These are phyloP conservation scores for Colletotrichum zoysiae DNA, from an alignment of 2,329 filamentous ascomycete genomes.

Conservation along the genomic window DNA sequence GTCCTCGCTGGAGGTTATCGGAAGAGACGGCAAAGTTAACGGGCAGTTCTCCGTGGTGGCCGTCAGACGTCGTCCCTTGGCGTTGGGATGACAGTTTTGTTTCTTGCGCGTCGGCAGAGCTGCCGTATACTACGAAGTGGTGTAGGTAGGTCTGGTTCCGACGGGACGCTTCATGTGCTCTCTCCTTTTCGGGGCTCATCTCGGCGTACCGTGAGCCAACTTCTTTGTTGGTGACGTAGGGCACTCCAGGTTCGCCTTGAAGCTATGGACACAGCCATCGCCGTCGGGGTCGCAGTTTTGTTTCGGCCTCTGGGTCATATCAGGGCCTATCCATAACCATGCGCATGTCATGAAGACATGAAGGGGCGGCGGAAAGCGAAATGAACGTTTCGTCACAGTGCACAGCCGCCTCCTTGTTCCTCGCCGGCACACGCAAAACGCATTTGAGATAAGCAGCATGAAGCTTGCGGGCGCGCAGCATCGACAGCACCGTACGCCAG, in stretches of 20 bases:
- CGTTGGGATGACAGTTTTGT: slow-evolving; percentile 17
- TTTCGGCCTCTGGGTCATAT: background rate
- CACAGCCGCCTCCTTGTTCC: too few relatives aligned
- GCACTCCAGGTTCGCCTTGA: too few relatives aligned
- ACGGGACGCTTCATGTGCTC: slow-evolving; percentile 14
- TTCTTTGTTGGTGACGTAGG: too few relatives aligned
- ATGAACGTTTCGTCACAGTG: too few relatives aligned
- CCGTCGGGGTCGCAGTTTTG: background rate
- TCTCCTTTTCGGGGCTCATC: background rate
- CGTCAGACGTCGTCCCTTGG: slow-evolving; percentile 9
- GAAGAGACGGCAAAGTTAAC: slow-evolving; percentile 20
- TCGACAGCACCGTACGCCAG: background rate
- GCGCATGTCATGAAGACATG: too few relatives aligned
- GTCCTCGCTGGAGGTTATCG: slow-evolving; percentile 5
- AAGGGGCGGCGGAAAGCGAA: too few relatives aligned
- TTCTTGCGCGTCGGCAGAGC: slow-evolving; percentile 2
- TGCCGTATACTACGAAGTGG: background rate
- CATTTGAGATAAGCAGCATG: slow-evolving; percentile 21
- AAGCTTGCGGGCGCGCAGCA: slow-evolving; percentile 31
- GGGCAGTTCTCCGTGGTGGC: slow-evolving; percentile 9
- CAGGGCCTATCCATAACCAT: too few relatives aligned
- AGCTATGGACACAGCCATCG: too few relatives aligned
- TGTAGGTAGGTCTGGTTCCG: background rate
- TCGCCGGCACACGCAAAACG: slow-evolving; percentile 2
- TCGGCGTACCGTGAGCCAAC: slow-evolving; percentile 8